A percentile compares a stretch with the other conserved stretches of the same genome.
Evolutionary conservation across 1,139 yeast genomes (phyloP).

Genomic region (Yamadazyma trypodendri): DNA sequence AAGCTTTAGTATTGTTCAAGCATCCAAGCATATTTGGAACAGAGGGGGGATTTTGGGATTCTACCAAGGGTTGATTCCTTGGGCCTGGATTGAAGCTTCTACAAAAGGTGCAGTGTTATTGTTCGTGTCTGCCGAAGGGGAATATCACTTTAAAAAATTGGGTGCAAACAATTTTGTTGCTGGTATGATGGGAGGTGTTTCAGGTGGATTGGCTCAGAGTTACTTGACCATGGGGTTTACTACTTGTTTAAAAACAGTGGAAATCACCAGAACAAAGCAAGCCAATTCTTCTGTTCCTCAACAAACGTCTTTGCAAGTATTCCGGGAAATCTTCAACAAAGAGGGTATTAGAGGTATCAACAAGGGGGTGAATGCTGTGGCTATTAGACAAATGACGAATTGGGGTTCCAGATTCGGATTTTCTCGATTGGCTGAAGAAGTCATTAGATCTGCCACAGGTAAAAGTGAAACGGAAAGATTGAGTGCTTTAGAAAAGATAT

Average conservation of each 20-base stretch:
- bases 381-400: constrained; percentile 96
- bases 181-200: constrained; percentile 93
- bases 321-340: constrained; percentile 72
- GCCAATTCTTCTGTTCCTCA: constrained; percentile 62
- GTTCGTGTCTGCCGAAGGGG: constrained; percentile 91
- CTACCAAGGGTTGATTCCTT: constrained; percentile 96
- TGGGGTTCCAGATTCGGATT: constrained; percentile 98
- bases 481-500: constrained; percentile 73
- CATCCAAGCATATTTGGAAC: constrained; percentile 78
- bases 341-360: constrained; percentile 95
- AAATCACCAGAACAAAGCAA: constrained; percentile 86
- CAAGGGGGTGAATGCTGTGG: constrained; percentile 99
- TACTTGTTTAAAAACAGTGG: constrained; percentile 97
- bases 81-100: constrained; percentile 99
- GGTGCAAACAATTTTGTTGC: constrained; percentile 74
- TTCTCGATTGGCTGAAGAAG: constrained; percentile 87
- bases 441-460: constrained; percentile 61
- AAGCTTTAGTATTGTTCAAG: constrained; percentile 61
- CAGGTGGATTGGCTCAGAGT: constrained; percentile 96
- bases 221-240: constrained; percentile 96
- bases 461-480: constrained; percentile 64
- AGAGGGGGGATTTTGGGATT: constrained; percentile 92
- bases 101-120: constrained; percentile 97
- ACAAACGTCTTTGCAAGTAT: constrained; percentile 82
- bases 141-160: constrained; percentile 64